phyloP scores from a whole-genome alignment of 148 eudicot genomes.

The Rhododendron vialii region DNA sequence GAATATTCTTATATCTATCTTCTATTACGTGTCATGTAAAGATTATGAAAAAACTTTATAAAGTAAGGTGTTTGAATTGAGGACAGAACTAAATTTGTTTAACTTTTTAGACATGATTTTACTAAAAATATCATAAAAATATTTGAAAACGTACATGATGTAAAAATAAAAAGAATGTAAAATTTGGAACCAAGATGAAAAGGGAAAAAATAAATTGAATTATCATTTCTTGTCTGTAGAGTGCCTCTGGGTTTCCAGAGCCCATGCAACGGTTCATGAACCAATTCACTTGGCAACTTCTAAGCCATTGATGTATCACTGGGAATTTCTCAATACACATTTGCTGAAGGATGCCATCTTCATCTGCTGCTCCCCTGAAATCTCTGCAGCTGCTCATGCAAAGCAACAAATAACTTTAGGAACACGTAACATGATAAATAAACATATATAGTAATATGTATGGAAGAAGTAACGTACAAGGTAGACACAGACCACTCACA shows the following conservation, averaged over 20 bases:
- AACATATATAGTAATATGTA: too few relatives aligned
- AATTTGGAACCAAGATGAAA: too few relatives aligned
- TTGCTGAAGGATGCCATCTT: neutral
- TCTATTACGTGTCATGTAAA: too few relatives aligned
- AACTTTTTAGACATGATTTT: neutral
- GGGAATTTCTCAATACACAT: neutral
- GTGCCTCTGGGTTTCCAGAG: neutral
- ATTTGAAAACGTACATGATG: too few relatives aligned
- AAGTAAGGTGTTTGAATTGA: too few relatives aligned
- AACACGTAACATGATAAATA: neutral
- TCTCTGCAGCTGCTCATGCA: slow-evolving; percentile 8
- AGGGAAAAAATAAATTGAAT: neutral
- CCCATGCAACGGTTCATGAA: neutral
- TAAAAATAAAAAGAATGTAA: too few relatives aligned
- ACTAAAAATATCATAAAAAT: neutral
- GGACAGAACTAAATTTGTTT: too few relatives aligned
- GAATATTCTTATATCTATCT: too few relatives aligned
- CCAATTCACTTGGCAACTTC: neutral
- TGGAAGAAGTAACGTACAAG: neutral
- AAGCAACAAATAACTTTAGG: too few relatives aligned
- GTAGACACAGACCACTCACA: neutral
- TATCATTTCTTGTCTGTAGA: neutral
- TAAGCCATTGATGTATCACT: neutral
- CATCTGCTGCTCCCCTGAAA: neutral
- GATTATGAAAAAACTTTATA: too few relatives aligned